phyloP scores from a whole-genome alignment of 352 stramenopile species.

The Phytophthora pluvialis region DNA sequence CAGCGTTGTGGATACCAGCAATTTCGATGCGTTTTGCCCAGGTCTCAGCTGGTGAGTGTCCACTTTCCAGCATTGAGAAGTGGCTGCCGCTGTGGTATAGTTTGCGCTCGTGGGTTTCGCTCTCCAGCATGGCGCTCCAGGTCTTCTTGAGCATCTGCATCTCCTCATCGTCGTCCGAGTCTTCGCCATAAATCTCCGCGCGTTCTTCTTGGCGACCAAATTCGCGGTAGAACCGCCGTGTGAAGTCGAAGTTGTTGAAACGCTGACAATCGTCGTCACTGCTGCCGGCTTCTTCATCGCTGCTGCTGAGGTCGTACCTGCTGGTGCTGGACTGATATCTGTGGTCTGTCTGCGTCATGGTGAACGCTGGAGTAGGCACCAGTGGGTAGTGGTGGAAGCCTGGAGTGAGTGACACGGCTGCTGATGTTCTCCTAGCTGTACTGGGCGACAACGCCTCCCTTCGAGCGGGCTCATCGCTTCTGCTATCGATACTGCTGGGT shows the following conservation, averaged over 20 bases:
- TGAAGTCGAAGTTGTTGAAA: conserved; percentile 44
- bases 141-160: conserved; percentile 62
- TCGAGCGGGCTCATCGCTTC: conserved; percentile 3
- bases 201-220: conserved; percentile 34
- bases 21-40: conserved; percentile 71
- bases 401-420: conserved; percentile 34
- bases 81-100: conserved; percentile 50
- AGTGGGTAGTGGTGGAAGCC: conserved; percentile 36
- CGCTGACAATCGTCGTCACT: conserved; percentile 27
- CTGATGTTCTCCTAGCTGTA: conserved; percentile 29
- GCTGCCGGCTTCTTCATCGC: conserved; percentile 21
- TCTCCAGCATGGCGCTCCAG: conserved; percentile 54
- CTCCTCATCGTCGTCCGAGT: conserved; percentile 62
- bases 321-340: conserved; percentile 21
- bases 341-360: conserved; percentile 27
- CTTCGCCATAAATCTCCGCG: conserved; percentile 26
- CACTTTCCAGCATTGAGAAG: conserved; percentile 44
- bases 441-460: conserved; percentile 18
- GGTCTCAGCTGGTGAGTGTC: conserved; percentile 31
- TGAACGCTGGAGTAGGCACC: conserved; percentile 35
- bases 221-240: conserved; percentile 45
- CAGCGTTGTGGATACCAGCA: conserved; percentile 43
- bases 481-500: conserved; percentile 11
- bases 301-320: conserved; percentile 23
- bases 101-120: conserved; percentile 53